phyloP scores from a whole-genome alignment of 768 basidiomycete species.

The Trichaptum fuscoviolaceum region DNA sequence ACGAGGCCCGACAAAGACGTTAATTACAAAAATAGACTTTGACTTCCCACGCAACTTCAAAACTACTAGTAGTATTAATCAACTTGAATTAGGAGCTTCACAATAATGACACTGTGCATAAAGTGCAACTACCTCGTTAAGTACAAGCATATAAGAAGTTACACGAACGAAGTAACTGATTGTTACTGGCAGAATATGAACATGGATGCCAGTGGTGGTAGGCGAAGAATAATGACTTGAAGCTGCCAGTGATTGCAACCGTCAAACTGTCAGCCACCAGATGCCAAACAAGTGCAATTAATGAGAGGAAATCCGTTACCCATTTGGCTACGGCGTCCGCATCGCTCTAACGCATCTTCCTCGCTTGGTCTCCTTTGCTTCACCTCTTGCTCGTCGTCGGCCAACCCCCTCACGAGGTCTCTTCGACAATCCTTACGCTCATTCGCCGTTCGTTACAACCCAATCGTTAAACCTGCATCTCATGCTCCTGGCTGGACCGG shows the following conservation, averaged over 20 bases:
- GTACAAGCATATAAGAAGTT: no score
- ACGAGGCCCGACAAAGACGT: neutral
- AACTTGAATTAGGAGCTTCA: no score
- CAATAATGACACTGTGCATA: no score
- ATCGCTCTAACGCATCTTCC: neutral
- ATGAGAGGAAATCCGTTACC: conserved; percentile 5
- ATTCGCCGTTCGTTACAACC: conserved; percentile 13
- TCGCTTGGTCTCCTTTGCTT: conserved; percentile 4
- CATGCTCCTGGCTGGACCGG: conserved; percentile 32
- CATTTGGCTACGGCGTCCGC: neutral
- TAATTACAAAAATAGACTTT: neutral
- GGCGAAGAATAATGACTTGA: neutral
- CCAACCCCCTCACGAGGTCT: conserved; percentile 11
- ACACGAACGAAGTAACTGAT: no score
- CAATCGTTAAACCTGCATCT: conserved; percentile 10
- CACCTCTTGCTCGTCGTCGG: conserved; percentile 3
- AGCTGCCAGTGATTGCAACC: neutral
- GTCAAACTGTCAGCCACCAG: neutral
- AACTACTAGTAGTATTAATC: neutral
- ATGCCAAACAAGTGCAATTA: neutral
- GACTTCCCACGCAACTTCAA: neutral
- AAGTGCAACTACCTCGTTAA: no score
- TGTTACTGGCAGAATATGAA: no score
- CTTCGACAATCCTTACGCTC: conserved; percentile 22
- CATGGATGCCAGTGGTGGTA: no score